Evolutionary conservation across 495 filamentous ascomycete species (phyloP).

Genomic region (Trichoderma virens): DNA sequence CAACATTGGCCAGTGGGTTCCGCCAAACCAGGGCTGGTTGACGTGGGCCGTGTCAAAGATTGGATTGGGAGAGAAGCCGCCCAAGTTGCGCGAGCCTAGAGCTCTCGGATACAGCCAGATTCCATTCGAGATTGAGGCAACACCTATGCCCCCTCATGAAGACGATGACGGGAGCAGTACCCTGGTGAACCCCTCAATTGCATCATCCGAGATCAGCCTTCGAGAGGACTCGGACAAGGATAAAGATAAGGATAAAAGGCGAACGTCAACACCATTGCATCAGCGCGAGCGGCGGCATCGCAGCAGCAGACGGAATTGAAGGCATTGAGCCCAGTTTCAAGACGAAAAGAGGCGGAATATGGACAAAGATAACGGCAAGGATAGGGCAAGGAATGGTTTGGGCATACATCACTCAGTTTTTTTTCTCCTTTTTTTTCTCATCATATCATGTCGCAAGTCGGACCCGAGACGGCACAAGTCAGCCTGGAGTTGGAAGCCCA

Average conservation of each 20-base stretch:
- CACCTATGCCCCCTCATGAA: not conserved
- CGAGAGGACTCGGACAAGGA: not conserved
- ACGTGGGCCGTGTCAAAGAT: constrained; percentile 5
- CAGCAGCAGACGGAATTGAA: not conserved
- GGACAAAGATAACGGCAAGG: not conserved
- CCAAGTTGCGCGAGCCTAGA: not conserved
- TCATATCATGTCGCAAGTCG: not conserved
- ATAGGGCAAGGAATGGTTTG: not conserved
- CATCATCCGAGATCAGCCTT: not conserved
- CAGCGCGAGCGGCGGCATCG: constrained; percentile 2
- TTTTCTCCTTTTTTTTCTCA: not conserved
- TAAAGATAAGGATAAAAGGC: not conserved
- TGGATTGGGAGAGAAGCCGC: constrained; percentile 7
- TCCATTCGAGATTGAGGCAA: not conserved
- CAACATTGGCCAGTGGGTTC: constrained; percentile 17
- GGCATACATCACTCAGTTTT: not conserved
- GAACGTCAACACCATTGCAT: not conserved
- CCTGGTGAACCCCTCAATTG: not conserved
- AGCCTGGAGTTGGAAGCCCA: not conserved
- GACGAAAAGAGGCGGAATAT: not conserved
- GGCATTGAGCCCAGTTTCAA: not conserved
- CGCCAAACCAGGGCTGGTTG: not conserved
- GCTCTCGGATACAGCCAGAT: not conserved
- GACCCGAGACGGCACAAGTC: not conserved
- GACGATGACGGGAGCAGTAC: constrained; percentile 1